Conservation (phyloP, 345 rosid genomes). For the Microthlaspi erraticum region DNA sequence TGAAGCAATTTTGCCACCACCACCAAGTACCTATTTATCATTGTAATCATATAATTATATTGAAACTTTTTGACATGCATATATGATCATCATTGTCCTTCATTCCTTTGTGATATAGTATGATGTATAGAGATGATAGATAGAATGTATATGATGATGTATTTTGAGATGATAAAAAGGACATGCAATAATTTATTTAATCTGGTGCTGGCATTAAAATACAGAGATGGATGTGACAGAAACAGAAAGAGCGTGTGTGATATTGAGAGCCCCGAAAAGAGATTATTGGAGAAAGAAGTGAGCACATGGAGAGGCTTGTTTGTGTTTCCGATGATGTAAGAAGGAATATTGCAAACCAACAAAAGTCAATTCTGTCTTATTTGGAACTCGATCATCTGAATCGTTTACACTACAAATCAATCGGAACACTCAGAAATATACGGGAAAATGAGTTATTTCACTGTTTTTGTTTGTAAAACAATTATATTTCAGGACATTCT, state of each 20-base stretch:
- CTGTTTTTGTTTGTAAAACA: neutral
- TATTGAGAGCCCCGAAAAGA: conserved; percentile 45
- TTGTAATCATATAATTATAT: too few relatives aligned
- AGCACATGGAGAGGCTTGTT: conserved; percentile 46
- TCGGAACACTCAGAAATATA: conserved; percentile 3
- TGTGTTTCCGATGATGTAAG: conserved; percentile 43
- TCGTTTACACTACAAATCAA: conserved; percentile 26
- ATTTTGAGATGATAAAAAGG: neutral
- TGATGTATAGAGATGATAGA: too few relatives aligned
- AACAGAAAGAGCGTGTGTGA: conserved; percentile 45
- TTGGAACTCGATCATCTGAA: conserved; percentile 33
- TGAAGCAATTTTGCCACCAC: too few relatives aligned
- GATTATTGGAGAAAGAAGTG: conserved; percentile 43
- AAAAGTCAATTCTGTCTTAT: conserved; percentile 47
- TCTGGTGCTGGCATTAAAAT: conserved; percentile 9
- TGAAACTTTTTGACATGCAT: too few relatives aligned
- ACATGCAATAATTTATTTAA: conserved; percentile 20
- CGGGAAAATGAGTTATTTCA: neutral
- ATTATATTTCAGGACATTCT: neutral
- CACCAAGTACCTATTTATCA: too few relatives aligned
- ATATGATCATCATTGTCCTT: too few relatives aligned
- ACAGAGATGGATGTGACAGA: conserved; percentile 36
- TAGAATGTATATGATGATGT: too few relatives aligned
- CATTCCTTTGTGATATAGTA: too few relatives aligned
- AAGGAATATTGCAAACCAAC: conserved; percentile 44